Base-by-base conservation (phyloP, 192 early-diverging fungal species). In the Chytriomyces confervae region DNA sequence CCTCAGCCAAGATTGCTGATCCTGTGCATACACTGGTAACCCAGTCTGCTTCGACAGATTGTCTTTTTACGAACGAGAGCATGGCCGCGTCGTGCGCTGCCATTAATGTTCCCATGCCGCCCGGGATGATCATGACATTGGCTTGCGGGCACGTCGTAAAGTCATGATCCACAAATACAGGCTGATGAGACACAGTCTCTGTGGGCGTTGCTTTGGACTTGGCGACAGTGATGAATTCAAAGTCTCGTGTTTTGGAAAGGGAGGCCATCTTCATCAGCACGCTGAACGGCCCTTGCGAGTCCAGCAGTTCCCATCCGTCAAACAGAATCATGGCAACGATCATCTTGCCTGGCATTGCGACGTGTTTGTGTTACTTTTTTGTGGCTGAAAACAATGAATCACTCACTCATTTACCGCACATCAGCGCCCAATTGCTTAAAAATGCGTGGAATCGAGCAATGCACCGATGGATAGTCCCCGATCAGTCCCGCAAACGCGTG, bases 21-120 rank as follows among this genome's bases (percentile, higher is more conserved):
- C 83, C 83, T n/a, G 80, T 79, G 81, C 83, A 84, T 27, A 84
- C 79, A 16, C 47, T 62, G 16, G 51, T 49, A 20, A 84, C 68
- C 23, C 44, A 47, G 23, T 50, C 20, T 7, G 51, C 62, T 20
- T 29, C 9, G 10, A 10, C 27, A 53, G 47, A 20, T 2, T 79
- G 72, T 29, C 29, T 11, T 20, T 63, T 7, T 2, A 84, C 6
- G 64, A 84, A 84, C 6, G 62, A 71, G n/a, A 82, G 62, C 5
- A 75, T 60, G 47, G 65, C 20, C 23, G 23, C 20, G 61, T 84
- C 50, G 7, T 46, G 43, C 5, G 70, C 65, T 18, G 45, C 11
- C n/a, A n/a, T 13, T 10, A 76, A 63, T 5, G 78, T 79, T 13
- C 83, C 83, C 16, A 70, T 45, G 23, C 83, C 83, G 27, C 83